Evolutionary conservation across 2,329 filamentous ascomycete species (phyloP), one percentile per base, ranked within the genome.

Genomic region (Hortaea werneckii): DNA sequence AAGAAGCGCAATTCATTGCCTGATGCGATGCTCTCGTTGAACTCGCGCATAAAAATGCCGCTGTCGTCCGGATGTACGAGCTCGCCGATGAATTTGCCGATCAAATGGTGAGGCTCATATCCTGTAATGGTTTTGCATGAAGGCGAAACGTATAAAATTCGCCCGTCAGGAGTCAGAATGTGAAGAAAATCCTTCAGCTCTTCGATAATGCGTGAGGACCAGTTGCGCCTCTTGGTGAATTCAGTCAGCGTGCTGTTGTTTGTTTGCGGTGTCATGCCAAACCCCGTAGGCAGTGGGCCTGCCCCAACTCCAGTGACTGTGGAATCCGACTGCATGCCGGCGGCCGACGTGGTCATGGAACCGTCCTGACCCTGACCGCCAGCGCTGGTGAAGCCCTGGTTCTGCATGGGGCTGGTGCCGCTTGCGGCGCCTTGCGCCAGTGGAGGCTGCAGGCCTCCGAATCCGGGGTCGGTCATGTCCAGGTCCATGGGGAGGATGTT

Each of bases 181-280:
- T 94, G 82, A 45, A 95, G 68, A 56, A 95, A 79, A 65, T 95
- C 90, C 61, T 83, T 85, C 56, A 96, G 73, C 71, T 95, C 89
- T 65, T 94, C 86, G 26, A 95, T 78, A 9, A 95, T 83, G 54
- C 86, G 83, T 62, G 89, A 85, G 11, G 87, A 84, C 90, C 90
- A 95, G 62, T 92, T 82, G 50, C 76, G 68, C 47, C 79, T 69
- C 63, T 81, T 81, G 11, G 77, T 82, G 56, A 82, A 82, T 59
- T 82, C 77, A 53, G 78, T 81, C 54, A 81, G 63, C 6, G 76
- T 80, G 65, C 75, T 80, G 37, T 63, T 67, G 44, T 64, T 68
- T 43, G 62, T 56, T 50, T 58, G 70, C 30, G 67, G 64, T 11
- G 67, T 67, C 54, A 66, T 56, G 27, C 72, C 72, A 56, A 76